phyloP scores from a whole-genome alignment of 208 protist genomes.

The Phytomonas francai region DNA sequence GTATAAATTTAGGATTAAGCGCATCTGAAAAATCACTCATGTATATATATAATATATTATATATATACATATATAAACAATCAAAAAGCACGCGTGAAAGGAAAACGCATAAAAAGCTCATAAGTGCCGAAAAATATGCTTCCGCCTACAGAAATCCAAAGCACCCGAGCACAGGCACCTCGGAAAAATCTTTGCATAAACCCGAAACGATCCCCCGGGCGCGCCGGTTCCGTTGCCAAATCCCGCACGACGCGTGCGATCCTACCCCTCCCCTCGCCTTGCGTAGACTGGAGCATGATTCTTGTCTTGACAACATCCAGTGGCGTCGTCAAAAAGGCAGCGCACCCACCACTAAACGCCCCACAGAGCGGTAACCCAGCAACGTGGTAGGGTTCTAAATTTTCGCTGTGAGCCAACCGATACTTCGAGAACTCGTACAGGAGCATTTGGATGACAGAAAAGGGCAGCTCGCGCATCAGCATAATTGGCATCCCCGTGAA shows the following conservation, averaged over 20 bases:
- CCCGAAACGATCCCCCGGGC: conserved; percentile 67
- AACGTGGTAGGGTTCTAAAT: conserved; percentile 24
- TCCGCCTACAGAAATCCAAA: conserved; percentile 89
- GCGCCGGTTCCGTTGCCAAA: conserved; percentile 34
- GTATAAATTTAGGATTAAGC: too few species aligned
- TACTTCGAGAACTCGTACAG: conserved; percentile 86
- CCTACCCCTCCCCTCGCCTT: conserved; percentile 8
- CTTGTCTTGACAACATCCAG: conserved; percentile 91
- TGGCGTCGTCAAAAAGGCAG: conserved; percentile 87
- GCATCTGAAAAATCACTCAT: not conserved
- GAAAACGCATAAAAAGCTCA: conserved; percentile 43
- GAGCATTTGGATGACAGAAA: conserved; percentile 89
- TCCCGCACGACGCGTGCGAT: conserved; percentile 36
- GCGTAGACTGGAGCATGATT: conserved; percentile 74
- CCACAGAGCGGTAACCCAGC: conserved; percentile 62
- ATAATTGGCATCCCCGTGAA: conserved; percentile 85
- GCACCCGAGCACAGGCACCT: conserved; percentile 72
- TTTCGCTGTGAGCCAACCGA: conserved; percentile 18
- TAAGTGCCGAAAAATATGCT: conserved; percentile 90
- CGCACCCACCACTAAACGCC: conserved; percentile 69
- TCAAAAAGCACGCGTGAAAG: not conserved
- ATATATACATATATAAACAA: not conserved
- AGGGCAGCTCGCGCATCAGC: conserved; percentile 84
- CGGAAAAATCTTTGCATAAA: conserved; percentile 70
- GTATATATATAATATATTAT: not conserved